Base-by-base conservation (phyloP, 75 land plant genomes). In the Chamaecyparis obtusa region DNA sequence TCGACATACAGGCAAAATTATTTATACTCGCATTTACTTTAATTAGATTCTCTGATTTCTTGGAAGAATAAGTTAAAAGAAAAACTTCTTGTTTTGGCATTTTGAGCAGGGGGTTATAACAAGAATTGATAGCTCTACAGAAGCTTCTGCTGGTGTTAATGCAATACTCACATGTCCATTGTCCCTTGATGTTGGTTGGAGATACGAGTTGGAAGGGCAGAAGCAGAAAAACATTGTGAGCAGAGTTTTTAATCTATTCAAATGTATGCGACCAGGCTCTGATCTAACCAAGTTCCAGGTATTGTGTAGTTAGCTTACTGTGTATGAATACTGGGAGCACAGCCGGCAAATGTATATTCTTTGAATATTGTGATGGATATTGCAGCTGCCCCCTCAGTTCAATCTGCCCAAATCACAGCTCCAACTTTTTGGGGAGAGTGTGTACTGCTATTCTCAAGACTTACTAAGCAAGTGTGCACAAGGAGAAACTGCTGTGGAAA, bases 341-440 rank as follows among this genome's bases (percentile, higher is more conserved):
- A 39, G 46, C 9, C 27, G 9, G 19, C 3, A 78, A 78, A 9
- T 46, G 83, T 81, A 44, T 27, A 10, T 9, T 10, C 48, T 24
- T 81, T 44, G 32, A 44, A 46, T 46, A 46, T 46, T 9, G 54
- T 19, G 13, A 11, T 81, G 51, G 48, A 9, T 81, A 10, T 64
- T 87, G 86, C 89, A 94, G 95, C 86, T 92, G 17, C 98, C 99
- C 10, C 94, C 95, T 3, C 90, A 90, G 11, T 93, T 97, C 92
- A 97, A 96, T 89, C 67, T 96, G 75, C 98, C 99, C 86, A 95
- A 96, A 84, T 96, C 98, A 16, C 99, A 96, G 84, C 92, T 96
- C 39, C 99, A 96, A 83, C 88, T 88, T 4, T 94, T 93, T 85
- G 98, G 97, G 14, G 99, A 97, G 64, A 54, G 88, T 6, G 92